phyloP scores from a whole-genome alignment of 129 eudicot species.

The Tagetes patula region DNA sequence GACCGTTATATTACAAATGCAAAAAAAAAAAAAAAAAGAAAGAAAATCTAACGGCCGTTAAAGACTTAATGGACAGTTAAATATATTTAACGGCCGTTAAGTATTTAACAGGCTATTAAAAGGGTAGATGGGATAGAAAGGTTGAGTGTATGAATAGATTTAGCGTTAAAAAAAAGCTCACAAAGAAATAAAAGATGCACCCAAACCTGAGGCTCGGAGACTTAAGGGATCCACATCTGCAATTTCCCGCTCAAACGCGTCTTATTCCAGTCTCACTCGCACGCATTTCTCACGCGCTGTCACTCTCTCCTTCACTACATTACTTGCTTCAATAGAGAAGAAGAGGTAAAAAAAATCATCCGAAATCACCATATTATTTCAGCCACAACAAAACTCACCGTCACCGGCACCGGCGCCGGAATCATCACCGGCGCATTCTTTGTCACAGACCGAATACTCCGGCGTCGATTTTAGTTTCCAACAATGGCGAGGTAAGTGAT shows the following conservation, averaged over 20 bases:
- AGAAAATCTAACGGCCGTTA: too few species aligned
- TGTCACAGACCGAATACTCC: slow-evolving; percentile 8
- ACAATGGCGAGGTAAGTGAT: slow-evolving; percentile 42
- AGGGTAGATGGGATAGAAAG: too few species aligned
- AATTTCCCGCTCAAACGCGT: slow-evolving; percentile 44
- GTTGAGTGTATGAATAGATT: too few species aligned
- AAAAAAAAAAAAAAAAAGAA: too few species aligned
- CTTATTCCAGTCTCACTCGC: slow-evolving; percentile 35
- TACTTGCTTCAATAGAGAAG: slow-evolving; percentile 33
- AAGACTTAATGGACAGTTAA: too few species aligned
- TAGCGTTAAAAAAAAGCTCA: too few species aligned
- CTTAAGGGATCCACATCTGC: neutral
- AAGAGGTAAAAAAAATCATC: slow-evolving; percentile 6
- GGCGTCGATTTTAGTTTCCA: slow-evolving; percentile 10
- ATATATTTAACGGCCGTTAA: too few species aligned
- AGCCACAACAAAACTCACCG: neutral
- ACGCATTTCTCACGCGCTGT: neutral
- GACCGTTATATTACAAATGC: too few species aligned
- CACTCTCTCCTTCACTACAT: slow-evolving; percentile 13
- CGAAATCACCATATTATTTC: slow-evolving; percentile 11
- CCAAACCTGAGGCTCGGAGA: slow-evolving; percentile 37
- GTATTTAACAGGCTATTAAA: too few species aligned
- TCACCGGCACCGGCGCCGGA: neutral
- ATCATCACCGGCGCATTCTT: neutral
- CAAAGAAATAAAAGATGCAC: neutral